These are phyloP conservation scores for Monsonia emarginata DNA, from an alignment of 441 rosid species.

Conservation along the genomic window DNA sequence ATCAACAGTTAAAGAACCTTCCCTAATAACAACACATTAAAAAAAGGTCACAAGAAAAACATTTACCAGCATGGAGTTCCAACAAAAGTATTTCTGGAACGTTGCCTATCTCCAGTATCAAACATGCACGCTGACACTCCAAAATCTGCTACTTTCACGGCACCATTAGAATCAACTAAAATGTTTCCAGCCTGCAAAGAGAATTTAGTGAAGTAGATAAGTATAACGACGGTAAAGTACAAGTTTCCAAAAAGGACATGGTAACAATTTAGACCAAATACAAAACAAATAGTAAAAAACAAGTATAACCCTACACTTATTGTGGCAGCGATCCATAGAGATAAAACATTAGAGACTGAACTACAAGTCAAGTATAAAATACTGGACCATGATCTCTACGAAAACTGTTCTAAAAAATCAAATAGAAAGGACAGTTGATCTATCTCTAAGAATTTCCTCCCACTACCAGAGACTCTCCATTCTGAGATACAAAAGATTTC, in stretches of 20 bases:
- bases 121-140: slow-evolving; percentile 98
- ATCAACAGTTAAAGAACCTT: background rate
- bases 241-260: background rate
- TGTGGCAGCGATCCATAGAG: background rate
- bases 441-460: background rate
- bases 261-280: background rate
- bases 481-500: background rate
- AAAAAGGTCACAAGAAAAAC: slow-evolving; percentile 12
- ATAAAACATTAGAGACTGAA: background rate
- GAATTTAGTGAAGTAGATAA: slow-evolving; percentile 18
- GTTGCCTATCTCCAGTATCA: slow-evolving; percentile 92
- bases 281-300: background rate
- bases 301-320: background rate
- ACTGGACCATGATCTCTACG: background rate
- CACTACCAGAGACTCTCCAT: background rate
- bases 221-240: slow-evolving; percentile 4
- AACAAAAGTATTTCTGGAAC: slow-evolving; percentile 88
- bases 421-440: background rate
- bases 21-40: background rate
- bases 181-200: slow-evolving; percentile 83
- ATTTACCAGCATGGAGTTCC: slow-evolving; percentile 98
- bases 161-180: slow-evolving; percentile 62
- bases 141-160: slow-evolving; percentile 86
- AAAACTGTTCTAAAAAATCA: too few species aligned
- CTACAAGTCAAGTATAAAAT: background rate